Base-by-base conservation (phyloP, 768 basidiomycete genomes). In the Leucosporidium creatinivorum region DNA sequence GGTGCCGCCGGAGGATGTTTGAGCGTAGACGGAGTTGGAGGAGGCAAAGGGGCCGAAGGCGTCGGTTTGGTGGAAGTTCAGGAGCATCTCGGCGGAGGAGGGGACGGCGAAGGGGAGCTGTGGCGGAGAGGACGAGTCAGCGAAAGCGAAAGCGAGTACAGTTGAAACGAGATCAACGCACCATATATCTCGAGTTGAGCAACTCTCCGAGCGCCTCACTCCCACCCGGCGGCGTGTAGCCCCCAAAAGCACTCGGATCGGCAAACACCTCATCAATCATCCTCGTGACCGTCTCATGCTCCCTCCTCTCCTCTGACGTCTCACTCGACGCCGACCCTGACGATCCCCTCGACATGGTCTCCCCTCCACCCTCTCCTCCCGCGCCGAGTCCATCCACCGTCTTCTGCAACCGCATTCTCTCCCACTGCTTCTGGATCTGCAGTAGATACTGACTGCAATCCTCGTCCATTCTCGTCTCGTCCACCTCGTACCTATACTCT, bases 401-500 rank as follows among this genome's bases (percentile, higher is more conserved):
- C 59, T 58, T 55, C 65, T 66, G 63, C 49, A 61, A 47, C 30
- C 66, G 19, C 17, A 65, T n/a, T 7, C 68, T 82, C 78, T 99
- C 94, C 94, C 94, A 99, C 76, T 98, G 93, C 76, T 91, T 93
- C 79, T 97, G 93, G 13, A 99, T 81, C 74, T 98, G 94, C 4
- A 86, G 88, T 31, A 98, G 84, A 74, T 98, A 98, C 79, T 96
- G 91, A 49, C 85, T 82, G 76, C 94, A 98, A 77, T 99, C 96
- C 28, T 98, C 93, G 4, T 87, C 89, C 91, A 99, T 96, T 68
- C 83, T 83, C 1, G 86, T 83, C 78, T 99, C 96, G 76, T 87
- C 88, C 58, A 97, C 88, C 80, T 99, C 94, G 76, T 89, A 96
- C n/a, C 78, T 76, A 67, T 81, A 81, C 76, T 98, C 94, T 56